phyloP scores from a whole-genome alignment of 176 grass and related monocot species.

The Alopecurus myosuroides region DNA sequence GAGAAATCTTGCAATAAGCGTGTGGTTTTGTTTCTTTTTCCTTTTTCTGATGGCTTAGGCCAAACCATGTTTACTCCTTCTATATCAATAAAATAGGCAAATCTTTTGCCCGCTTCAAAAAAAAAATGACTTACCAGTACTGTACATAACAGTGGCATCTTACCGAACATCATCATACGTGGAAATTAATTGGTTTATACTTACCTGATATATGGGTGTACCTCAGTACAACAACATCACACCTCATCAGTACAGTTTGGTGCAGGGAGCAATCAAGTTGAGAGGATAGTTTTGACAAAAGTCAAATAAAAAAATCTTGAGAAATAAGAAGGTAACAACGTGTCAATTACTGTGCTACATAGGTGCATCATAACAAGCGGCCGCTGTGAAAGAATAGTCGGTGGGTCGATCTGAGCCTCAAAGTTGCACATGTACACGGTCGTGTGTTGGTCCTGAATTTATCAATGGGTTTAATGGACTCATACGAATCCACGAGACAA shows the following conservation, averaged over 20 bases:
- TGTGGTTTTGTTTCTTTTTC: too few relatives aligned
- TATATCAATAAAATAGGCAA: too few relatives aligned
- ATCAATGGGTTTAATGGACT: neutral
- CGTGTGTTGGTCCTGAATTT: neutral
- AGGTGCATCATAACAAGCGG: neutral
- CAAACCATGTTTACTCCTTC: too few relatives aligned
- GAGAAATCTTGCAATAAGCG: too few relatives aligned
- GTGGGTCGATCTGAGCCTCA: neutral
- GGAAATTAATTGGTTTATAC: neutral
- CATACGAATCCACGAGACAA: neutral
- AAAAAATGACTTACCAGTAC: too few relatives aligned
- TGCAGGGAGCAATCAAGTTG: neutral
- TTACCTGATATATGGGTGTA: neutral
- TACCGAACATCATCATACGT: neutral
- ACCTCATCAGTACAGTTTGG: neutral
- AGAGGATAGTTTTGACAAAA: too few relatives aligned
- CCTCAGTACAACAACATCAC: neutral
- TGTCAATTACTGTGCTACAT: neutral
- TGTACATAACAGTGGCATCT: neutral
- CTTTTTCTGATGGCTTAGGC: too few relatives aligned
- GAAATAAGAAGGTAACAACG: neutral
- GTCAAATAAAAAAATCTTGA: too few relatives aligned
- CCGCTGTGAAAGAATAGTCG: neutral
- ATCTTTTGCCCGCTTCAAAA: too few relatives aligned
- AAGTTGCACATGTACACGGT: neutral